Conservation (phyloP, 129 eudicot genomes). For the Logfia minima region DNA sequence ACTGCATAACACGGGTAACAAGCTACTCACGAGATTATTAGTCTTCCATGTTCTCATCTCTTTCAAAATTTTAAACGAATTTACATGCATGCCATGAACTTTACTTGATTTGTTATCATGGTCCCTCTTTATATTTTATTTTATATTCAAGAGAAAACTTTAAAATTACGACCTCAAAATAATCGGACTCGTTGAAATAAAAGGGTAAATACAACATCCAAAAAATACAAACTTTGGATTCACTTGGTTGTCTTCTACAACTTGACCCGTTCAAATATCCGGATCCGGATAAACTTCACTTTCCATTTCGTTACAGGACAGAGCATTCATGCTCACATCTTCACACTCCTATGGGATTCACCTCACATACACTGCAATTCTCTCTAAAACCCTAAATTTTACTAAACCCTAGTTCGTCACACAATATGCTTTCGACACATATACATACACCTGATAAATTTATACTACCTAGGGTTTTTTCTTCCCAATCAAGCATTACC, state of each 20-base stretch:
- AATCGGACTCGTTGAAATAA: too few relatives aligned
- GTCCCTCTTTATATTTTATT: too few relatives aligned
- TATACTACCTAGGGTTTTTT: conserved; percentile 23
- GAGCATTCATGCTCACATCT: conserved; percentile 6
- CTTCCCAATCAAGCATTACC: conserved; percentile 24
- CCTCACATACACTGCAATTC: conserved; percentile 13
- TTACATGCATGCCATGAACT: too few relatives aligned
- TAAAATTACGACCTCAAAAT: too few relatives aligned
- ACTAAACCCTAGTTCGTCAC: conserved; percentile 35
- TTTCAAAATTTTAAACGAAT: too few relatives aligned
- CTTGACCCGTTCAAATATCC: conserved; percentile 22
- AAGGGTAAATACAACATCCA: too few relatives aligned
- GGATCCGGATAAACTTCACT: conserved; percentile 34
- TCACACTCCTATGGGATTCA: conserved; percentile 18
- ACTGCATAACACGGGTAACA: too few relatives aligned
- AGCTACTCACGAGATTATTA: too few relatives aligned
- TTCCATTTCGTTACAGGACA: conserved; percentile 19
- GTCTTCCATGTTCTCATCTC: too few relatives aligned
- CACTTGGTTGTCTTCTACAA: not conserved
- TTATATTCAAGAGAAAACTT: too few relatives aligned
- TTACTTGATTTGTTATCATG: too few relatives aligned
- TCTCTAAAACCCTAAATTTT: conserved; percentile 37
- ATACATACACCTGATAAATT: conserved; percentile 23
- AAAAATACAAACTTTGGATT: not conserved
- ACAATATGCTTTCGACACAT: conserved; percentile 29